Conservation (phyloP, 1,284 basidiomycete species). For the Ustilago loliicola region DNA sequence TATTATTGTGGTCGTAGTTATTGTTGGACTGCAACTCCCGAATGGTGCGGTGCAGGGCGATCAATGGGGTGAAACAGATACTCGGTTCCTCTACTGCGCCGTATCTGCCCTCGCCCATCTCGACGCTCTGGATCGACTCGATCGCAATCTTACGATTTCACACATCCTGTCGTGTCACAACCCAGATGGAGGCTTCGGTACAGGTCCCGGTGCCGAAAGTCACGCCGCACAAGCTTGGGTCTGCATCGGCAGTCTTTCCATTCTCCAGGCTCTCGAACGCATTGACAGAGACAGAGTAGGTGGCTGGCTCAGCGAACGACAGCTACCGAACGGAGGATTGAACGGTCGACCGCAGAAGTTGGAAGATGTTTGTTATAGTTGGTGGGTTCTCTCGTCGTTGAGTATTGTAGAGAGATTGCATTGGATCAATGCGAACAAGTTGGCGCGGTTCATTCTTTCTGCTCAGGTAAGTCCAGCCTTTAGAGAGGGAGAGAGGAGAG, state of each 20-base stretch:
- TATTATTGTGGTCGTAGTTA: too few relatives aligned
- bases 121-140: slow-evolving; percentile 73
- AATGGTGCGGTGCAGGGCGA: slow-evolving; percentile 91
- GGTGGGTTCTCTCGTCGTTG: slow-evolving; percentile 92
- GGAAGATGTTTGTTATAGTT: slow-evolving; percentile 98
- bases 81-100: slow-evolving; percentile 90
- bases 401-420: slow-evolving; percentile 85
- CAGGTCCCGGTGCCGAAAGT: slow-evolving; percentile 85
- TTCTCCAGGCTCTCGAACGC: slow-evolving; percentile 81
- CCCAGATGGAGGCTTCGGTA: slow-evolving; percentile 96
- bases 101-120: slow-evolving; percentile 85
- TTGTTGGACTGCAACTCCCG: slow-evolving; percentile 79
- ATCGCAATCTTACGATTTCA: slow-evolving; percentile 75
- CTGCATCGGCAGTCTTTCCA: slow-evolving; percentile 86
- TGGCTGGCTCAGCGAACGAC: slow-evolving; percentile 94
- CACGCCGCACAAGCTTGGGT: slow-evolving; percentile 94
- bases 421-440: slow-evolving; percentile 91
- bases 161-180: slow-evolving; percentile 87
- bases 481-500: too few relatives aligned
- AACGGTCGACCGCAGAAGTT: slow-evolving; percentile 97
- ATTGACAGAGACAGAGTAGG: slow-evolving; percentile 74
- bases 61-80: slow-evolving; percentile 88
- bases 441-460: slow-evolving; percentile 84
- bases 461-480: slow-evolving; percentile 78
- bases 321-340: slow-evolving; percentile 90